phyloP scores from a whole-genome alignment of 163 green algal genomes.

The Chloroidium sp. region DNA sequence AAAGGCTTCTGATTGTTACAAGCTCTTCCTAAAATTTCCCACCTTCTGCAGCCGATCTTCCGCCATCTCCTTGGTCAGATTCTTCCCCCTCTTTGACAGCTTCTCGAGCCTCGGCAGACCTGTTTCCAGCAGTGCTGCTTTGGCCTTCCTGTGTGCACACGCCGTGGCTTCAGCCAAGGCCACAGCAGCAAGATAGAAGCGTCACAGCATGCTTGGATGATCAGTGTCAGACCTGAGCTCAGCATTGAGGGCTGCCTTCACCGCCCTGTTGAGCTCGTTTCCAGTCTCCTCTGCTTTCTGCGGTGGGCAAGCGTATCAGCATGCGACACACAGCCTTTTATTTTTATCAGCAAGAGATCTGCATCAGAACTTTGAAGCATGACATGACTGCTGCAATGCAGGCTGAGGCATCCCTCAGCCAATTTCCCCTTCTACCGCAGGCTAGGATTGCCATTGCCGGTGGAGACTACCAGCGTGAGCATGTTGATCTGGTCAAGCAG shows the following conservation, averaged over 20 bases:
- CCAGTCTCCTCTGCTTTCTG: constrained; percentile 44
- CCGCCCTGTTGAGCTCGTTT: constrained; percentile 46
- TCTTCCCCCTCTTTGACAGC: constrained; percentile 38
- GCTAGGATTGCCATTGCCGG: too few species aligned
- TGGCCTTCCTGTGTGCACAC: constrained; percentile 17
- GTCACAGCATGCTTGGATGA: background rate
- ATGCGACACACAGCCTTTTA: too few species aligned
- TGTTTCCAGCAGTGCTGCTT: constrained; percentile 33
- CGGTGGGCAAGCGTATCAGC: background rate
- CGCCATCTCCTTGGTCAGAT: constrained; percentile 25
- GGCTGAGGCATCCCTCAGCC: too few species aligned
- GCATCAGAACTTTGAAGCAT: too few species aligned
- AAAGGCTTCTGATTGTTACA: background rate
- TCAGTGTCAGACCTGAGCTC: constrained; percentile 27
- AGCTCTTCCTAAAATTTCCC: background rate
- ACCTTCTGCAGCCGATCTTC: constrained; percentile 26
- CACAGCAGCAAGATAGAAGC: too few species aligned
- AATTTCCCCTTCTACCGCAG: too few species aligned
- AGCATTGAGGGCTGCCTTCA: constrained; percentile 43
- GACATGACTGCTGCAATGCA: too few species aligned
- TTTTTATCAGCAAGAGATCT: too few species aligned
- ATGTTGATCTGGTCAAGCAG: constrained; percentile 32
- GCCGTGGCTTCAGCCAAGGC: too few species aligned
- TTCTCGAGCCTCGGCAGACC: constrained; percentile 39
- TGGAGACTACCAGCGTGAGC: constrained; percentile 28